Base-by-base conservation (phyloP, 768 basidiomycete species). In the Dioszegia aurantiaca region DNA sequence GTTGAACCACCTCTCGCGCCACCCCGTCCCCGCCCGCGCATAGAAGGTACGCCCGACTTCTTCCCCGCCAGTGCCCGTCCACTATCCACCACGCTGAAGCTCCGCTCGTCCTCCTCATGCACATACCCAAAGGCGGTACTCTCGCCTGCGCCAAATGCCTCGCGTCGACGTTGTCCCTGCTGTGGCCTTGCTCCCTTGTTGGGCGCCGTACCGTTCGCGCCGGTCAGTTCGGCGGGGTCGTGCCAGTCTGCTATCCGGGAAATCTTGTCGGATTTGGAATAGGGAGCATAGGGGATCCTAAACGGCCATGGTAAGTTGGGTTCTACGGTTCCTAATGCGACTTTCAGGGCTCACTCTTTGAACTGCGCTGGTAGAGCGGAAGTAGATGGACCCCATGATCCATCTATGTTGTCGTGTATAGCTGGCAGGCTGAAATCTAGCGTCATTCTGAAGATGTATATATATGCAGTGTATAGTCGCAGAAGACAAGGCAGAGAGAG, bases 181-280 rank as follows among this genome's bases (percentile, higher is more conserved):
- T 21, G 45, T 42, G 24, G 23, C 14, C 48, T 24, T 31, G 59
- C 53, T 23, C 27, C 40, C 12, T 42, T 30, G 57, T 63, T 52
- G 27, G 44, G 23, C 31, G 42, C 43, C 17, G 31, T 44, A 19
- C 53, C 55, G n/a, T 48, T 43, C n/a, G 56, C 28, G 10, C 30
- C 85, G 48, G 90, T 88, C 49, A 87, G 82, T 27, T 61, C 61
- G 17, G 61, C 58, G 23, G 65, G 63, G 30, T 73, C 71, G 42
- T 73, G 72, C 93, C 94, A 99, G 80, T 99, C 94, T 46, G 94
- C 94, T 72, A 99, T 89, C 53, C 94, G 87, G 53, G 90, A 91
- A 56, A 99, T 86, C 78, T 97, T 97, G 82, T 99, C 95, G 36
- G 90, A 86, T 84, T 99, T 99, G 79, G 91, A 91, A 82, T 90